Conservation (phyloP, 108 stramenopile genomes). For the Nannochloropsis oceanica region DNA sequence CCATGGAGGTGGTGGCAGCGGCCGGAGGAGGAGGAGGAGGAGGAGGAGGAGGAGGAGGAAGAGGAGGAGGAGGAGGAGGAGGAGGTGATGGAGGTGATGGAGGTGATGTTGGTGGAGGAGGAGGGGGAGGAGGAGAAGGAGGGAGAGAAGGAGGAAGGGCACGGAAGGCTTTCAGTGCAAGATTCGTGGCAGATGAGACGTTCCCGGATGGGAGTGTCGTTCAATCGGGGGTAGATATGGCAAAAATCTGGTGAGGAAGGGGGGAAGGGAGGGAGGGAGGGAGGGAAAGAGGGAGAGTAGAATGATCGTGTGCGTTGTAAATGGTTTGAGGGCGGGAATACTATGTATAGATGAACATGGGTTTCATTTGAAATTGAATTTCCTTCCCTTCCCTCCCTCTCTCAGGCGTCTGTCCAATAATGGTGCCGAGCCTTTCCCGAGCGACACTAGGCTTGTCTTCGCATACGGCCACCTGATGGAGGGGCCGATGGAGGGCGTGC, state of each 20-base stretch:
- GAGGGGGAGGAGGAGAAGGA: neutral
- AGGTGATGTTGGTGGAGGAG: neutral
- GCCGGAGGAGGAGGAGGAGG: neutral
- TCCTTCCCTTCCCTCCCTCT: neutral
- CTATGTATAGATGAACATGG: too few species aligned
- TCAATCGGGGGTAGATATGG: neutral
- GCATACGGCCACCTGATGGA: neutral
- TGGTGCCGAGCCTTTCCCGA: neutral
- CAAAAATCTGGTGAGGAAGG: neutral
- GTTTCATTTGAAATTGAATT: too few species aligned
- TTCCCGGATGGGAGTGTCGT: neutral
- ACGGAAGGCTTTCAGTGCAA: neutral
- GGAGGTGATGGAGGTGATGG: neutral
- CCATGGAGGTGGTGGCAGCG: too few species aligned
- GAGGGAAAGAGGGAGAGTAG: neutral
- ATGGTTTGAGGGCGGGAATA: too few species aligned
- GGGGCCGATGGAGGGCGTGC: neutral
- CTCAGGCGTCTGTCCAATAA: neutral
- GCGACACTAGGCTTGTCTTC: neutral
- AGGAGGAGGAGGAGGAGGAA: neutral
- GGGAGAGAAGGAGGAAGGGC: neutral
- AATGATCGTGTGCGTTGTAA: neutral
- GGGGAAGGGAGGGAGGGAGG: neutral
- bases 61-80: neutral
- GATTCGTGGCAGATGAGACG: neutral